phyloP scores from a whole-genome alignment of 805 yeast genomes.

The Candida easanensis region DNA sequence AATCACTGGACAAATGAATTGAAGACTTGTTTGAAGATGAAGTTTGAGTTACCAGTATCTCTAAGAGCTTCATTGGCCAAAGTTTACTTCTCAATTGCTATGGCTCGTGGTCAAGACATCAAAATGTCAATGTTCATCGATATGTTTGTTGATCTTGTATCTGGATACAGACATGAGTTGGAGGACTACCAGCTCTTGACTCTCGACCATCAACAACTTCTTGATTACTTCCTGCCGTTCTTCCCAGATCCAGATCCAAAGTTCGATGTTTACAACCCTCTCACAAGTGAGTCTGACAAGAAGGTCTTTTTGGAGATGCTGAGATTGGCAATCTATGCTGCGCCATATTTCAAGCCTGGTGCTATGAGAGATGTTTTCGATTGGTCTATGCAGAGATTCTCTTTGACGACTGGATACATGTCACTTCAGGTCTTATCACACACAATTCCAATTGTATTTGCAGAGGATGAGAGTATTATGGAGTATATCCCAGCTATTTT shows the following conservation, averaged over 20 bases:
- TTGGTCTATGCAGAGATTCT: slow-evolving; percentile 47
- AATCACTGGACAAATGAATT: slow-evolving; percentile 88
- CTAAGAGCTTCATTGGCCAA: slow-evolving; percentile 59
- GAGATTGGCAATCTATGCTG: slow-evolving; percentile 51
- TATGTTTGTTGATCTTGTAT: slow-evolving; percentile 57
- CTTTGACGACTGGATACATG: slow-evolving; percentile 50
- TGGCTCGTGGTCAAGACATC: slow-evolving; percentile 69
- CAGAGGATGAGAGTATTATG: slow-evolving; percentile 38
- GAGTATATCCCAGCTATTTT: slow-evolving; percentile 66
- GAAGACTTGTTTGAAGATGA: slow-evolving; percentile 72
- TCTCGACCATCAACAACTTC: slow-evolving; percentile 35
- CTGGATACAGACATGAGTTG: slow-evolving; percentile 31
- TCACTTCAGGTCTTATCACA: slow-evolving; percentile 52
- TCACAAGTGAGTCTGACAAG: slow-evolving; percentile 37
- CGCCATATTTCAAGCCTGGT: slow-evolving; percentile 49
- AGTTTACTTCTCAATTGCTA: slow-evolving; percentile 68
- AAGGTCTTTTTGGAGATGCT: slow-evolving; percentile 46
- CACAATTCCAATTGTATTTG: slow-evolving; percentile 45
- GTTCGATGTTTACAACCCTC: slow-evolving; percentile 37
- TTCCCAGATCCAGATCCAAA: slow-evolving; percentile 47
- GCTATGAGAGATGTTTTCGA: slow-evolving; percentile 49
- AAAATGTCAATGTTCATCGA: slow-evolving; percentile 59
- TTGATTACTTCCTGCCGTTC: slow-evolving; percentile 33
- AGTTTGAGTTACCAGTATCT: slow-evolving; percentile 71
- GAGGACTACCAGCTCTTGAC: slow-evolving; percentile 26